Percentiles rank a stretch among this genome's conserved stretches.
Conservation (phyloP, 768 basidiomycete genomes). For the Holtermannia corniformis region DNA sequence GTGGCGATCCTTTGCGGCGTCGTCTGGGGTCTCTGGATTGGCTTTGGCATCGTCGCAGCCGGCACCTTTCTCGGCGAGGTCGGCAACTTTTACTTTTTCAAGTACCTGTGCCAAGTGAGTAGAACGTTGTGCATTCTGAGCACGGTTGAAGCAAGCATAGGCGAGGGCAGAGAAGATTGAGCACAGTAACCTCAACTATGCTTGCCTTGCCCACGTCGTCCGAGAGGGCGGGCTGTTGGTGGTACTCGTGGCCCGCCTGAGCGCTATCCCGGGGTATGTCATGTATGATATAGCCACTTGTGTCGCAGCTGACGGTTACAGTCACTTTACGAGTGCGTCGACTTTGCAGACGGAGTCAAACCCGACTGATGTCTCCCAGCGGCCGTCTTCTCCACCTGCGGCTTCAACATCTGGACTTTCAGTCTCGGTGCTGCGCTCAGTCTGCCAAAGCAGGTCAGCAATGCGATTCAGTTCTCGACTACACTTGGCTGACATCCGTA, state of each 20-base stretch:
- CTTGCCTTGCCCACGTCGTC: constrained; percentile 40
- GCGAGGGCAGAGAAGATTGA: constrained; percentile 35
- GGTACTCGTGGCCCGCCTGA: constrained; percentile 37
- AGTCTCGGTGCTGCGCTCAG: constrained; percentile 27
- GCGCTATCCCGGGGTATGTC: constrained; percentile 41
- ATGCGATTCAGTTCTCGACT: not conserved
- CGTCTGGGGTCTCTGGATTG: constrained; percentile 42
- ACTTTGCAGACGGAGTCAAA: not conserved
- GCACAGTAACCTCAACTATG: constrained; percentile 37
- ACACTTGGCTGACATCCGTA: constrained; percentile 37
- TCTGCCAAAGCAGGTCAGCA: constrained; percentile 38
- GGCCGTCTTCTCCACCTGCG: constrained; percentile 38
- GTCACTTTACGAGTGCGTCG: constrained; percentile 13
- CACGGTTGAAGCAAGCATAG: constrained; percentile 10
- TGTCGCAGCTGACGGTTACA: constrained; percentile 1
- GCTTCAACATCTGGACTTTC: constrained; percentile 37
- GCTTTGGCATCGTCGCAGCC: constrained; percentile 38
- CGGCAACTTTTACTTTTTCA: constrained; percentile 41
- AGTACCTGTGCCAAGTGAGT: constrained; percentile 26
- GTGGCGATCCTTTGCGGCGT: constrained; percentile 38
- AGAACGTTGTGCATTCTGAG: not conserved
- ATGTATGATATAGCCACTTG: constrained; percentile 1
- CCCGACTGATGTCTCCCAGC: constrained; percentile 15
- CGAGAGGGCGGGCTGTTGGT: constrained; percentile 42
- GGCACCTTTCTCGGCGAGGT: constrained; percentile 37